Percentiles rank a stretch among this genome's conserved stretches.
phyloP scores from a whole-genome alignment of 306 rosid species.

The Casuarina cunninghamiana region DNA sequence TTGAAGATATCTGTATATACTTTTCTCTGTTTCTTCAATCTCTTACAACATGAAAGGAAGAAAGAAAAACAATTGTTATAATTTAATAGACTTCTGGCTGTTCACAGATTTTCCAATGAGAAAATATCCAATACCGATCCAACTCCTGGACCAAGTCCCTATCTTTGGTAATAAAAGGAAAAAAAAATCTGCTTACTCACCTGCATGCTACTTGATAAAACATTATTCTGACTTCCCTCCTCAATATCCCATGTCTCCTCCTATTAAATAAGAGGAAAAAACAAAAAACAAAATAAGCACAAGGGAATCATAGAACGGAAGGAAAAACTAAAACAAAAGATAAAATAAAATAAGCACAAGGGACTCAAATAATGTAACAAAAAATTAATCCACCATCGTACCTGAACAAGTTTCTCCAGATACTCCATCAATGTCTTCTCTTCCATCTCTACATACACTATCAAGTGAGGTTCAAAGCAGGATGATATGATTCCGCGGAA shows the following conservation, averaged over 20 bases:
- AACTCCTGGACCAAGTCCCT: not conserved
- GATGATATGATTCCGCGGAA: conserved; percentile 98
- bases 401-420: conserved; percentile 98
- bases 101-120: not conserved
- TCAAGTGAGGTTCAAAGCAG: conserved; percentile 98
- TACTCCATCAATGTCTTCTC: conserved; percentile 97
- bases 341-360: conserved; percentile 12
- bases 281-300: conserved; percentile 11
- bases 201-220: conserved; percentile 98
- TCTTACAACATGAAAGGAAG: not conserved
- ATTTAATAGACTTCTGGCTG: not conserved
- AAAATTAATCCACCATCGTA: conserved; percentile 15
- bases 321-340: conserved; percentile 11
- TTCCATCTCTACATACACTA: conserved; percentile 84
- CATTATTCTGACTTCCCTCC: conserved; percentile 96
- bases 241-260: conserved; percentile 99
- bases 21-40: not conserved
- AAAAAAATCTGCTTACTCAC: conserved; percentile 37
- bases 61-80: not conserved
- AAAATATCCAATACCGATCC: not conserved
- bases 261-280: conserved; percentile 37
- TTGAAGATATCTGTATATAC: not conserved
- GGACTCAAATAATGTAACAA: not conserved
- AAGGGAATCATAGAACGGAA: conserved; percentile 22
- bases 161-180: conserved; percentile 1